These are phyloP conservation scores for Mycena indigotica DNA, from an alignment of 768 basidiomycete genomes.

Conservation along the genomic window DNA sequence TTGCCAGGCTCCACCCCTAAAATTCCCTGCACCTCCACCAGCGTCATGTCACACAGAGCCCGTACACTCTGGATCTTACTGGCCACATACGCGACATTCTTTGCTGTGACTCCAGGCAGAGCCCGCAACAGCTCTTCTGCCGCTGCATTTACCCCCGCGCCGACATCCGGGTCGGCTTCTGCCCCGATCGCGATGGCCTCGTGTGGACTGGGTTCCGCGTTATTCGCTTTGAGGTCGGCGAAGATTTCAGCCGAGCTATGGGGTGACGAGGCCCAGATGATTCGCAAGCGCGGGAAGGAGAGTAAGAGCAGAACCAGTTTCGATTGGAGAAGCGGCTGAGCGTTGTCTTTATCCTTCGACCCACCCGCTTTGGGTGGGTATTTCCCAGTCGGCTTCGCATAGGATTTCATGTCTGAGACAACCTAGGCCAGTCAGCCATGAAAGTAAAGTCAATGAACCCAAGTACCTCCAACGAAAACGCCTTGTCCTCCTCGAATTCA, in stretches of 20 bases:
- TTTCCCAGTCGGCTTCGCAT: constrained; percentile 60
- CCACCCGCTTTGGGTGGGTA: constrained; percentile 46
- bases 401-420: constrained; percentile 67
- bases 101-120: constrained; percentile 82
- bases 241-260: constrained; percentile 92
- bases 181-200: constrained; percentile 81
- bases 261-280: constrained; percentile 97
- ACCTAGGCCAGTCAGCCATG: constrained; percentile 39
- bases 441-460: neutral
- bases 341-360: constrained; percentile 32
- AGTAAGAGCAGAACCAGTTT: constrained; percentile 90
- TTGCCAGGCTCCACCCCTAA: constrained; percentile 83
- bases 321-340: constrained; percentile 73
- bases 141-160: constrained; percentile 68
- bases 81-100: constrained; percentile 86
- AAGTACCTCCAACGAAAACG: constrained; percentile 87
- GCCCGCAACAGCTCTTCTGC: constrained; percentile 83
- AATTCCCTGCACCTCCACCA: constrained; percentile 67
- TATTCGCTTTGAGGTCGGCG: constrained; percentile 82
- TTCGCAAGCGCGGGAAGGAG: constrained; percentile 86
- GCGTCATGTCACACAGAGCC: constrained; percentile 67
- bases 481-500: constrained; percentile 97
- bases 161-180: constrained; percentile 69
- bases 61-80: constrained; percentile 75
- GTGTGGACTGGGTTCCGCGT: constrained; percentile 76